Evolutionary conservation across 768 basidiomycete species (phyloP), one percentile per base, ranked within the genome.

Genomic region (Leccinum ochraceum): DNA sequence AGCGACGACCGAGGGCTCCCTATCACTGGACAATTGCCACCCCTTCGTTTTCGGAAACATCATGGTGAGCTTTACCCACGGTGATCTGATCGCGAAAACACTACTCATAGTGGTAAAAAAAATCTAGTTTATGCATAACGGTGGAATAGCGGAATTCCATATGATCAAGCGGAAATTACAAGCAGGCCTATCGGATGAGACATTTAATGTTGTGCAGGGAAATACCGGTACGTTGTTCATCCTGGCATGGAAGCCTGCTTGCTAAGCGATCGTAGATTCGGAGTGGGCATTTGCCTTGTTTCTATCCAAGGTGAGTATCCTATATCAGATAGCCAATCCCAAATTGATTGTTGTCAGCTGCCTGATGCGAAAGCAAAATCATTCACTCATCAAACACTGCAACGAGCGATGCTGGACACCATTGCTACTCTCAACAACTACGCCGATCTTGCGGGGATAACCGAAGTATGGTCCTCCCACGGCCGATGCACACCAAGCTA

Each of bases 271-370:
- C 54, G 28, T 52, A 90, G 96, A 99, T 75, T 95, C 94, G 4
- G 95, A 99, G 79, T 98, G 95, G 95, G 89, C 93, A 6, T 99
- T 98, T 71, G 95, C 92, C 8, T 76, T 96, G 54, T 91, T 95
- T 73, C 75, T 98, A 32, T 92, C 95, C 3, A 91, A 89, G 78
- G 92, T 86, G 62, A 63, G 56, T 42, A 60, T 20, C 4, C 63
- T 32, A 6, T 46, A 11, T 13, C 3, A 44, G 42, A 6, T 24
- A 26, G 39, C 50, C 14, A 51, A 51, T 26, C 32, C 52, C 30
- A 36, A 60, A 52, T 32, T 64, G 55, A 69, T 58, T 42, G 22
- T 36, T 48, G 44, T 10, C 67, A 95, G 94, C 83, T 95, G 26
- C 88, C 89, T 49, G 86, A 95, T 69, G 85, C 91, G 3, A 82